Percentiles rank a stretch among this genome's conserved stretches.
These are phyloP conservation scores for Trichoderma afroharzianum DNA, from an alignment of 2,329 filamentous ascomycete genomes.

Conservation along the genomic window DNA sequence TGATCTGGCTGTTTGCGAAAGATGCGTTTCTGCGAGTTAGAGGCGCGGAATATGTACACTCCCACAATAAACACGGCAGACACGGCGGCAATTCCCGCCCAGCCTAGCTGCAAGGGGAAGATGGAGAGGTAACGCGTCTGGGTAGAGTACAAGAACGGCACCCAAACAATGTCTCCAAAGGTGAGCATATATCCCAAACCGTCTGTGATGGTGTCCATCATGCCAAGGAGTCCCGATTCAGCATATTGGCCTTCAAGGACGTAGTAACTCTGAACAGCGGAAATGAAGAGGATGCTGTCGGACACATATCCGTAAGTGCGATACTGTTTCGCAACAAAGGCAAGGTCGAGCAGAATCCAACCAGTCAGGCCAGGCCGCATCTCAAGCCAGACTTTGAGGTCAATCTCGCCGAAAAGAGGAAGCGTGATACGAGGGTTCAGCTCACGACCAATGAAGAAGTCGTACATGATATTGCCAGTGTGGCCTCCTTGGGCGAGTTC, in stretches of 20 bases:
- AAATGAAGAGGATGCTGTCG: conserved; percentile 76
- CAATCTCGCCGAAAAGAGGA: conserved; percentile 74
- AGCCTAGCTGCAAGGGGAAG: conserved; percentile 72
- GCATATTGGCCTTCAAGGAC: conserved; percentile 79
- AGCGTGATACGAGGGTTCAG: conserved; percentile 79
- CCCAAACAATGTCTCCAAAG: conserved; percentile 87
- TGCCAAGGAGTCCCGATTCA: conserved; percentile 80
- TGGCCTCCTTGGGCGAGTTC: conserved; percentile 76
- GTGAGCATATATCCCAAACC: conserved; percentile 90
- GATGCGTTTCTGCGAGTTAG: conserved; percentile 89
- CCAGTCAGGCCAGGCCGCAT: conserved; percentile 82
- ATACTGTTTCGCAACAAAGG: conserved; percentile 83
- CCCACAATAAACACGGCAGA: conserved; percentile 63
- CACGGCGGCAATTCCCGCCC: conserved; percentile 59
- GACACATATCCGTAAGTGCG: conserved; percentile 74
- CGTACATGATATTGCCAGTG: conserved; percentile 79
- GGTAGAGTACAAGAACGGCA: conserved; percentile 80
- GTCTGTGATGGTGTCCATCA: conserved; percentile 86
- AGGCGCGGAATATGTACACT: conserved; percentile 80
- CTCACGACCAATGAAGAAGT: conserved; percentile 95
- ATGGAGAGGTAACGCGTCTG: conserved; percentile 79
- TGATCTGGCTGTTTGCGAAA: conserved; percentile 84
- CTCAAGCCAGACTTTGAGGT: conserved; percentile 85
- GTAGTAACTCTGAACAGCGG: conserved; percentile 72
- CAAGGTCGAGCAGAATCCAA: conserved; percentile 77